phyloP scores from a whole-genome alignment of 495 filamentous ascomycete genomes.

The Staphylotrichum longicolle region DNA sequence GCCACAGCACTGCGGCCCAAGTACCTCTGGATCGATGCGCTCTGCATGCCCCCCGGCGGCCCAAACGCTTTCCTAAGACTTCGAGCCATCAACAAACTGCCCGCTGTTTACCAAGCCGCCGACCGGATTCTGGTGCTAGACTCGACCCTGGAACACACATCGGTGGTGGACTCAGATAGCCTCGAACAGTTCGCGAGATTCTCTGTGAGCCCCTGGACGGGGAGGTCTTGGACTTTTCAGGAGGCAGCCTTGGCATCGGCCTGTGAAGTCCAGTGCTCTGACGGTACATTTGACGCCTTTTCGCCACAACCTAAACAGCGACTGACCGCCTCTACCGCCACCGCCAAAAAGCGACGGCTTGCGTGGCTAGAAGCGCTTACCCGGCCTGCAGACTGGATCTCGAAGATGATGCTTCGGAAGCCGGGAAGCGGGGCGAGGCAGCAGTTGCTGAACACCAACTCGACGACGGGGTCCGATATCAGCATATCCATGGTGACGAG shows the following conservation, averaged over 20 bases:
- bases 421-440: background rate
- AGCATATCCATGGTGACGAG: conserved; percentile 12
- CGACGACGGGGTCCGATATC: conserved; percentile 12
- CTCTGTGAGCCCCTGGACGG: conserved; percentile 25
- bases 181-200: conserved; percentile 26
- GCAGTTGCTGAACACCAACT: conserved; percentile 4
- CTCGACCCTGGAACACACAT: conserved; percentile 19
- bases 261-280: conserved; percentile 28
- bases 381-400: conserved; percentile 11
- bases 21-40: conserved; percentile 30
- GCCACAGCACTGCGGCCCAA: conserved; percentile 11
- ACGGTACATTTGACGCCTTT: conserved; percentile 26
- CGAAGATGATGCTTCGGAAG: background rate
- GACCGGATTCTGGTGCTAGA: conserved; percentile 28
- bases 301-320: conserved; percentile 9
- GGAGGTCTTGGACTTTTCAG: conserved; percentile 26
- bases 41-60: conserved; percentile 26
- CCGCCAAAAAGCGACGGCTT: background rate
- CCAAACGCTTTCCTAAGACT: conserved; percentile 11
- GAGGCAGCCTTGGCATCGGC: conserved; percentile 21
- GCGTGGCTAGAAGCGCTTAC: conserved; percentile 11
- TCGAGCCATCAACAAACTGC: conserved; percentile 27
- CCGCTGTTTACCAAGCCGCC: conserved; percentile 26
- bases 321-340: background rate
- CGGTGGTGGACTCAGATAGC: conserved; percentile 18